Evolutionary conservation across 345 rosid genomes (phyloP), one percentile per base, ranked within the genome.

Genomic region (Jatropha curcas): DNA sequence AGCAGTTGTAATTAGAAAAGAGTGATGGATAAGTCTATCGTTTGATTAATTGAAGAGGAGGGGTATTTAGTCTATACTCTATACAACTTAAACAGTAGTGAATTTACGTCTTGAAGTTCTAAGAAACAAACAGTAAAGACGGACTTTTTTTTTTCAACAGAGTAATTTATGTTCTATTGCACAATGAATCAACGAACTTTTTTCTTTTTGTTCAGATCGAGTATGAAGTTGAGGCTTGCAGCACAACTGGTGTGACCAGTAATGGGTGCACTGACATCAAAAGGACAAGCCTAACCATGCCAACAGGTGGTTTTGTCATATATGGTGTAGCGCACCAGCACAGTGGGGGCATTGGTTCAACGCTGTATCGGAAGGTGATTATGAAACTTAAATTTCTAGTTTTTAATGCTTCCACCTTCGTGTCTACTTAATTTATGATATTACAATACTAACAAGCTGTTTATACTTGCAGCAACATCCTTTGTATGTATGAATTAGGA

Each of bases 291-390:
- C 76, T 92, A 43, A 73, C 80, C 78, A 77, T 92, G 84, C 97
- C 97, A 35, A 72, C 78, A 28, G 82, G 82, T 52, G 98, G 98
- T 65, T 84, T 89, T 78, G 82, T 94, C 41, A 78, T 94, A 63
- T 94, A 94, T 73, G 93, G 95, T 0, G 97, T 84, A 60, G 91
- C 88, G 25, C 98, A 94, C 77, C 94, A 88, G 76, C 98, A 94
- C 65, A 64, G 88, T 0, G 94, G 97, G 20, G 98, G 94, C 52
- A 27, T 73, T 4, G 91, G 95, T 72, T 85, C 88, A 76, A 75
- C 88, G 77, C 86, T 94, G 2, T 90, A 85, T 71, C 80, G 94
- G 76, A 83, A 94, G 96, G 97, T 88, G 67, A 55, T 25, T 68
- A 12, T 53, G 30, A 35, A 2, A 6, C 45, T 50, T 4, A 20